phyloP scores from a whole-genome alignment of 768 basidiomycete genomes.

The Leccinum olivaceopallidum region DNA sequence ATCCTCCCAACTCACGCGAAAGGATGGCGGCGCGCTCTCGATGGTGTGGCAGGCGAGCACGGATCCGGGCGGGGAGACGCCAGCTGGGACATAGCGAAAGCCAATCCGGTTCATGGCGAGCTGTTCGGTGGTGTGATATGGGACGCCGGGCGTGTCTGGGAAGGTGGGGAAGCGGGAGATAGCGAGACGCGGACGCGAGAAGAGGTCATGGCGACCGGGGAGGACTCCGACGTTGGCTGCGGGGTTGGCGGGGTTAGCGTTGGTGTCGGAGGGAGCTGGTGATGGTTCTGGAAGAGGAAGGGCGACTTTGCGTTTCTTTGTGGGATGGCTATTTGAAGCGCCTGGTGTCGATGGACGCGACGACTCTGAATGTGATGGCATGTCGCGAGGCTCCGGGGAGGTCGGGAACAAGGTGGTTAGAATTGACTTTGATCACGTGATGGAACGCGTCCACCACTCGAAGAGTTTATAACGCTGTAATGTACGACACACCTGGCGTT shows the following conservation, averaged over 20 bases:
- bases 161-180: slow-evolving; percentile 77
- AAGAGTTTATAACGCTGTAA: neutral
- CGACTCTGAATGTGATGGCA: slow-evolving; percentile 26
- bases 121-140: slow-evolving; percentile 67
- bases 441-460: neutral
- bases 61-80: slow-evolving; percentile 61
- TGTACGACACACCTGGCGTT: neutral
- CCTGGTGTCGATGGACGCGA: slow-evolving; percentile 38
- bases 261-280: slow-evolving; percentile 59
- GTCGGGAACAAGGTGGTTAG: neutral
- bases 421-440: slow-evolving; percentile 24
- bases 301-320: slow-evolving; percentile 56
- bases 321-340: slow-evolving; percentile 14
- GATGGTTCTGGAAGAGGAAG: slow-evolving; percentile 42
- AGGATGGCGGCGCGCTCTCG: slow-evolving; percentile 69
- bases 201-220: slow-evolving; percentile 66
- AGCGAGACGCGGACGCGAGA: slow-evolving; percentile 65
- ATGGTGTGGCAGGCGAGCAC: slow-evolving; percentile 73
- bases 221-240: slow-evolving; percentile 50
- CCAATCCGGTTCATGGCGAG: slow-evolving; percentile 74
- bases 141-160: slow-evolving; percentile 51
- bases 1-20: slow-evolving; percentile 89
- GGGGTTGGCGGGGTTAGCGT: slow-evolving; percentile 21
- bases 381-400: neutral
- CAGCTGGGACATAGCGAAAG: slow-evolving; percentile 80